Percentiles rank a stretch among this genome's conserved stretches.
These are phyloP conservation scores for Malus sylvestris DNA, from an alignment of 306 rosid species.

Conservation along the genomic window DNA sequence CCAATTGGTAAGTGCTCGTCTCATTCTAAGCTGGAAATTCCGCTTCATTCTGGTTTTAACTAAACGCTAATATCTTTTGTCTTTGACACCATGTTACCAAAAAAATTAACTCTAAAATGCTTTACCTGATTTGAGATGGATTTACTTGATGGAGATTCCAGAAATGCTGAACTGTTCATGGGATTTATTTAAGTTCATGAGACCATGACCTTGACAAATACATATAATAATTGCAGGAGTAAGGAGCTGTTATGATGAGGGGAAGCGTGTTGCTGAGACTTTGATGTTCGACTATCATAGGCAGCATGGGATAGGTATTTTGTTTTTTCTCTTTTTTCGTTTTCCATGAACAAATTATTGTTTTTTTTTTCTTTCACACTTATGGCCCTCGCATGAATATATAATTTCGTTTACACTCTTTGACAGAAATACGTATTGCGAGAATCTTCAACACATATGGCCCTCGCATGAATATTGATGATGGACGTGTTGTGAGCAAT, in stretches of 20 bases:
- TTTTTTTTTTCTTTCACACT: not conserved
- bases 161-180: not conserved
- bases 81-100: no score
- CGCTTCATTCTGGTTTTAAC: not conserved
- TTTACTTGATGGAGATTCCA: not conserved
- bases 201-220: slow-evolving; percentile 7
- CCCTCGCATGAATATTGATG: slow-evolving; percentile 99
- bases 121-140: not conserved
- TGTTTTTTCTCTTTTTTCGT: not conserved
- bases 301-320: slow-evolving; percentile 82
- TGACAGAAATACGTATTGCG: slow-evolving; percentile 82
- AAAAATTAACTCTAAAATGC: not conserved
- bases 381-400: no score
- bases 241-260: slow-evolving; percentile 98
- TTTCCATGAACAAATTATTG: not conserved
- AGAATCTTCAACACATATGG: slow-evolving; percentile 97
- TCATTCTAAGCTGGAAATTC: slow-evolving; percentile 13
- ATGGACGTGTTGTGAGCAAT: slow-evolving; percentile 98
- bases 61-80: no score
- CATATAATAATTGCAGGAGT: slow-evolving; percentile 50
- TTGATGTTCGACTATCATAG: slow-evolving; percentile 98
- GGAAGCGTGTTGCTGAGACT: slow-evolving; percentile 97
- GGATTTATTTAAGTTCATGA: not conserved
- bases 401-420: slow-evolving; percentile 1
- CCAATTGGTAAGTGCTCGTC: slow-evolving; percentile 71